Evolutionary conservation across 768 basidiomycete genomes (phyloP), one percentile per base, ranked within the genome.

Genomic region (Tricholoma hemisulphureum): DNA sequence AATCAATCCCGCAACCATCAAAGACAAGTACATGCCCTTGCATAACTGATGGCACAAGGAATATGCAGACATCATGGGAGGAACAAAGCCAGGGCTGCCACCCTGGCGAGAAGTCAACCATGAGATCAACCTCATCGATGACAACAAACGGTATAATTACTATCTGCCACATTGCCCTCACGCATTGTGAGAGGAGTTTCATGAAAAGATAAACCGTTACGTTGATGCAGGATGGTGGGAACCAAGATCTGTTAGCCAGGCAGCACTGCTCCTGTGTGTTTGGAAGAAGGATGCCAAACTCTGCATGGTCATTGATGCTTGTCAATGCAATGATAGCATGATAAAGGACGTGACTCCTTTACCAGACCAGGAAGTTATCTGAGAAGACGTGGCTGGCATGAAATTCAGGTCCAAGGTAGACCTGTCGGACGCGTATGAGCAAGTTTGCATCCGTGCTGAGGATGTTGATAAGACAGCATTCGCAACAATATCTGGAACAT

Each of bases 351-450:
- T 75, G 0, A 76, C 76, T 0, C 78, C 76, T 0, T 66, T 79
- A 21, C 78, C 77, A 0, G 75, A 80, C 46, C 74, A 76, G 26
- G 74, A 80, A 5, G 21, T 63, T 0, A 71, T 70, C 26, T 48
- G 51, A 2, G 61, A 64, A 34, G 71, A 75, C 43, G 73, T 79
- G 0, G 71, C 75, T 0, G 21, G 65, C n/a, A 71, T 61, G 0
- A 68, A 62, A 26, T 65, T 61, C 32, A 50, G 74, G 1, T 75
- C 77, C 2, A 79, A 77, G 32, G 74, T 82, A 4, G 73, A 82
- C 51, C 50, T 77, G 24, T 66, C 69, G 1, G 71, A 79, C 51
- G 74, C 77, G 0, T 82, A 77, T 58, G 72, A 81, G 55, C 80
- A 81, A 54, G 70, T 80, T 0, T 65, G 70, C 0, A 60, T 81